A percentile compares a stretch with the other conserved stretches of the same genome.
These are phyloP conservation scores for Gynostemma pentaphyllum DNA, from an alignment of 306 rosid species.

Conservation along the genomic window DNA sequence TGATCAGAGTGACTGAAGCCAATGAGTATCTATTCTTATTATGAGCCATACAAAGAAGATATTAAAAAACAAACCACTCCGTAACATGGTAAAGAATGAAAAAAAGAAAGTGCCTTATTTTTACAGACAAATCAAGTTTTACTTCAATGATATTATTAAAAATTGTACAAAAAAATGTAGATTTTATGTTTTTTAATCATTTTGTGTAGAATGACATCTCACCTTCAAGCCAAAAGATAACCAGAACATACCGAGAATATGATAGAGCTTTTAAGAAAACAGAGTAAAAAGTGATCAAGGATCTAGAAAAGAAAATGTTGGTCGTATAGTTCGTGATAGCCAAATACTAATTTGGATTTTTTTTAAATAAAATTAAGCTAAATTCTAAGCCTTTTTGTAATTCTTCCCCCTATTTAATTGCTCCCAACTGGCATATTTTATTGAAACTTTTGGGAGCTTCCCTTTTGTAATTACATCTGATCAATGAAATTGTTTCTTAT, in stretches of 20 bases:
- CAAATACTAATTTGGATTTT: too few species aligned
- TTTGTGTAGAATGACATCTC: not conserved
- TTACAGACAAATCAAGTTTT: not conserved
- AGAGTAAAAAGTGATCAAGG: too few species aligned
- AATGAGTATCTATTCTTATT: not conserved
- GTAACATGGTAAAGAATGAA: not conserved
- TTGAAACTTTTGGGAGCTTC: too few species aligned
- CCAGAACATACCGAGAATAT: not conserved
- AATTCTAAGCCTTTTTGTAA: too few species aligned
- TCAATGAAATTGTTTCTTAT: too few species aligned
- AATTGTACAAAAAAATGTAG: not conserved
- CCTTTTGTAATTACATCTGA: too few species aligned
- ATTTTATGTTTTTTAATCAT: not conserved
- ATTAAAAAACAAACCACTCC: not conserved
- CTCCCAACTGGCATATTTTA: too few species aligned
- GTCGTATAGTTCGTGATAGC: too few species aligned
- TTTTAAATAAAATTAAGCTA: too few species aligned
- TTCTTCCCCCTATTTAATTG: too few species aligned
- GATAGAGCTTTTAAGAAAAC: too few species aligned
- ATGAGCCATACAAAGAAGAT: not conserved
- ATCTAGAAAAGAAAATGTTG: too few species aligned
- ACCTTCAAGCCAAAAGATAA: not conserved
- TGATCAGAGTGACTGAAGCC: constrained; percentile 2
- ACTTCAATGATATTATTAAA: not conserved
- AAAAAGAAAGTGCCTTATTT: not conserved